Base-by-base conservation (phyloP, 768 basidiomycete genomes). In the Strobilomyces dryophilus region DNA sequence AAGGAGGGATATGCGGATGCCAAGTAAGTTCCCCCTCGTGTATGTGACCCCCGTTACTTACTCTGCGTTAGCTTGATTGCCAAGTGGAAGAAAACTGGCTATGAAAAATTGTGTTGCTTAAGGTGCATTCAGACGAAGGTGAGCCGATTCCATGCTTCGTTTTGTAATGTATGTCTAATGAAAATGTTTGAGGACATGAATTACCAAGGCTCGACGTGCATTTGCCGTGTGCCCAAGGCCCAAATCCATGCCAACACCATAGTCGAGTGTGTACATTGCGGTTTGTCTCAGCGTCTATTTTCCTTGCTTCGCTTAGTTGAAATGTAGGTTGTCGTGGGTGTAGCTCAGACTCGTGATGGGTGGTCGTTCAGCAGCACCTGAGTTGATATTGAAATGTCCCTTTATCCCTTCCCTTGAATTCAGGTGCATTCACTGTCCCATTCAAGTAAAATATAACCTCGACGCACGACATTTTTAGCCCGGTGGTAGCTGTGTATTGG, bases 71-170 rank as follows among this genome's bases (percentile, higher is more conserved):
- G 95, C 66, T 73, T 98, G 66, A 89, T 99, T 66, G 97, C 97
- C 35, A 99, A 99, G 71, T 99, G 97, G 97, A 98, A 98, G 78
- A 99, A 98, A 74, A 76, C 85, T 12, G 97, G 97, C 6, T 99
- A 98, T 69, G 97, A 98, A 73, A 99, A 98, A 69, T 77, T 99
- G 8, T 99, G 97, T 68, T 99, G 97, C 66, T 73, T 98, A 47
- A 79, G 97, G 42, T 99, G 97, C 70, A 98, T 99, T 51, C 95
- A 98, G 72, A 95, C 93, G 4, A 83, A 82, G 74, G 93, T 88
- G 60, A 46, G 74, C 63, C 32, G 18, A 36, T 35, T 49, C 4
- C 37, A 46, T 52, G 45, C 24, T 40, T 24, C 54, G n/a, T 34
- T 20, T 39, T 26, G 17, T 60, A 40, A 43, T 47, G 40, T 26